Evolutionary conservation across 371 early-diverging fungal genomes (phyloP), one percentile per base, ranked within the genome.

Genomic region (Rhizopus sp.): DNA sequence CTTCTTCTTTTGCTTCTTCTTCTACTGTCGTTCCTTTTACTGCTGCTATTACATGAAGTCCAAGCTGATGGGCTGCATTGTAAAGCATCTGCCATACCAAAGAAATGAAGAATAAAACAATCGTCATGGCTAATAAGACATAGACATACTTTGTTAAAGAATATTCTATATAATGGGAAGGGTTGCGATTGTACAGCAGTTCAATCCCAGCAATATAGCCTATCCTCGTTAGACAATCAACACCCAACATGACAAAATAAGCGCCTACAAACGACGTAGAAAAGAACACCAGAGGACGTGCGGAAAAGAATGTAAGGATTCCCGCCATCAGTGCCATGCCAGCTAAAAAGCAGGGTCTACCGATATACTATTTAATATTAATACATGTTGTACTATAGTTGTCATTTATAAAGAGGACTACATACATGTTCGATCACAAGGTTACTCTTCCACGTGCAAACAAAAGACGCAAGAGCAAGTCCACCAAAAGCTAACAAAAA

Each of bases 231-330:
- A 66, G 37, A 42, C 61, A 66, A 32, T 77, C 77, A 8, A 77
- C 48, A 9, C 68, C 77, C 12, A 73, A 50, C 31, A 73, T 63
- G 30, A 73, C 50, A 0, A 50, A 49, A 46, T 66, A 73, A 3
- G 68, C 68, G 2, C 77, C 77, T 0, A 73, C 61, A 47, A 73
- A 69, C 0, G 77, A 69, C 1, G 68, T 73, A 0, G 68, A 35
- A 35, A 69, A 66, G 31, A 66, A 48, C 4, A 66, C 32, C 35
- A 54, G 39, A 7, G 51, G 54, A 3, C 59, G 44, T 33, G 41
- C 34, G 3, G 54, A 40, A 47, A 61, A 61, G 35, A 44, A 61
- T 3, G 53, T 48, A 4, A 35, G 17, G 32, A 51, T 45, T 10
- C 58, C 62, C 15, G 17, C 32, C 1, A 50, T 23, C 7, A 66